Conservation (phyloP, 2,329 filamentous ascomycete species). For the Septoria petroselini region DNA sequence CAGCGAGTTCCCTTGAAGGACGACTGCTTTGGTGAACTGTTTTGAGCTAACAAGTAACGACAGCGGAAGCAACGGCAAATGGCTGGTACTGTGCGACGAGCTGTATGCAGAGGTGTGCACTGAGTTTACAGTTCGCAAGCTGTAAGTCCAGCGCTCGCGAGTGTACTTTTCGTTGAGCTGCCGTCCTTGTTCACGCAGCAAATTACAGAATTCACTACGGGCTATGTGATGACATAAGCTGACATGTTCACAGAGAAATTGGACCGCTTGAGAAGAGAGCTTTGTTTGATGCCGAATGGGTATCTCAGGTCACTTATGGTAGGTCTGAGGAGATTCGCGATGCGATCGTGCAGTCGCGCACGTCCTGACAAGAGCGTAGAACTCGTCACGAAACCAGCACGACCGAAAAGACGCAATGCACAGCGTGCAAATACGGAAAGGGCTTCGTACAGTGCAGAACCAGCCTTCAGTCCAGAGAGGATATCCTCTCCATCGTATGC, state of each 20-base stretch:
- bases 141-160: constrained; percentile 1
- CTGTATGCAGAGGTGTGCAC: constrained; percentile 19
- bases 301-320: constrained; percentile 19
- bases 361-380: constrained; percentile 1
- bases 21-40: not conserved
- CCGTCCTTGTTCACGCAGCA: too few species aligned
- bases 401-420: constrained; percentile 9
- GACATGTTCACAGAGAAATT: not conserved
- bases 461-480: not conserved
- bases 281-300: constrained; percentile 20
- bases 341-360: not conserved
- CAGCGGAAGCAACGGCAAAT: constrained; percentile 19
- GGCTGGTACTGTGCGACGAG: constrained; percentile 20
- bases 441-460: not conserved
- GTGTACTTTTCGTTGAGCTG: too few species aligned
- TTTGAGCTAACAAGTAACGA: not conserved
- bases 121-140: constrained; percentile 16
- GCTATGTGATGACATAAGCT: too few species aligned
- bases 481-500: not conserved
- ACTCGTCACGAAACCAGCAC: constrained; percentile 13
- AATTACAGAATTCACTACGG: too few species aligned
- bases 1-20: constrained; percentile 5
- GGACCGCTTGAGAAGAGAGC: constrained; percentile 5
- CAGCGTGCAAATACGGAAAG: not conserved
- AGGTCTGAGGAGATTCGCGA: not conserved